Percentiles rank a stretch among this genome's conserved stretches.
Evolutionary conservation across 306 rosid genomes (phyloP).

Genomic region (Glycine soja): DNA sequence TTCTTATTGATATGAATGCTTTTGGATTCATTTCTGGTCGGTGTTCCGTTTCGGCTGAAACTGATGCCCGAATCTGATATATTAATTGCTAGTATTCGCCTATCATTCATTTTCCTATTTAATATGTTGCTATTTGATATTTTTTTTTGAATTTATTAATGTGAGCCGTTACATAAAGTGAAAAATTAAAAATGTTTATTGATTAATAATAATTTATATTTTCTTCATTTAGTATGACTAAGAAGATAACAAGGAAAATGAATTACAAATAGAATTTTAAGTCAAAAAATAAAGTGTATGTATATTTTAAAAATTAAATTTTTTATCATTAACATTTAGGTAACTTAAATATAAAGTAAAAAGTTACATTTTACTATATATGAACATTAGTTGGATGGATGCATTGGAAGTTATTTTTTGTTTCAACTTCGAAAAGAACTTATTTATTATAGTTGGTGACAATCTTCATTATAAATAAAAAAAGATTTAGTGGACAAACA

Average conservation of each 20-base stretch:
- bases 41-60: background rate
- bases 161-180: background rate
- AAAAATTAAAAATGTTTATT: background rate
- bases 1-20: background rate
- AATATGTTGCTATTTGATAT: background rate
- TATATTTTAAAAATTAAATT: too few relatives aligned
- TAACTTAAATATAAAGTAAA: too few relatives aligned
- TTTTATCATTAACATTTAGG: too few relatives aligned
- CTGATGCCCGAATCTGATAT: background rate
- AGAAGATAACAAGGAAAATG: background rate
- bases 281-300: too few relatives aligned
- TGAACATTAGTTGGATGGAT: too few relatives aligned
- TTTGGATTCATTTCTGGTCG: background rate
- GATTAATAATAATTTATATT: background rate
- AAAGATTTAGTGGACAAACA: too few relatives aligned
- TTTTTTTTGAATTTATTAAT: background rate
- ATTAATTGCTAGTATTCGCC: background rate
- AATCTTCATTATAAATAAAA: too few relatives aligned
- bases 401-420: too few relatives aligned
- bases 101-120: background rate
- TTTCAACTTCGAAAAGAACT: too few relatives aligned
- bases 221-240: background rate
- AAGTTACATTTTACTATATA: too few relatives aligned
- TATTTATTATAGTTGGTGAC: too few relatives aligned
- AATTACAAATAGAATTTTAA: background rate